These are phyloP conservation scores for Exobasidium cylindrosporum DNA, from an alignment of 1,284 basidiomycete species.

Conservation along the genomic window DNA sequence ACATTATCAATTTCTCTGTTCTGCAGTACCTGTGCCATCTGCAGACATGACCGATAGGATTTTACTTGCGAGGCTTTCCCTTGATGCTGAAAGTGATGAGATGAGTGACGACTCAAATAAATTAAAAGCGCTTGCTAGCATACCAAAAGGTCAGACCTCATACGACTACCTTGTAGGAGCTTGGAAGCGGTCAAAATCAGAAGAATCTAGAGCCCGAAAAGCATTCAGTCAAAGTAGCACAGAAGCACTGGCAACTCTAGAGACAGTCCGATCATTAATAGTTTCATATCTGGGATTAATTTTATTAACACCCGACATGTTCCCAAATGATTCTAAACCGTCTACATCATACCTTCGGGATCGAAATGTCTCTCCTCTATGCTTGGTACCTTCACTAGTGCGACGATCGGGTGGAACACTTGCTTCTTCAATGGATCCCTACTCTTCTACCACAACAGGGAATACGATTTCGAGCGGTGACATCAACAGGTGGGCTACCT, in stretches of 20 bases:
- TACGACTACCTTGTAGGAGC: slow-evolving; percentile 88
- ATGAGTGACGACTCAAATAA: slow-evolving; percentile 82
- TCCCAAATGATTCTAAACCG: slow-evolving; percentile 61
- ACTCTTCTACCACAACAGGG: slow-evolving; percentile 55
- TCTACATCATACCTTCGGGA: slow-evolving; percentile 17
- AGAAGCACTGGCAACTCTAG: slow-evolving; percentile 15
- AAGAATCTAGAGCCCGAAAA: slow-evolving; percentile 27
- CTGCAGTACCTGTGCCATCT: slow-evolving; percentile 18
- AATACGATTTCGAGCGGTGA: slow-evolving; percentile 18
- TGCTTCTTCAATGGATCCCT: slow-evolving; percentile 23
- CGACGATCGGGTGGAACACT: slow-evolving; percentile 13
- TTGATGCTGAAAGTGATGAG: slow-evolving; percentile 69
- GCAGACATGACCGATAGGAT: slow-evolving; percentile 68
- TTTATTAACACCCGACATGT: slow-evolving; percentile 85
- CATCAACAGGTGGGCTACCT: slow-evolving; percentile 37
- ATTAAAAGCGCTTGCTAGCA: slow-evolving; percentile 71
- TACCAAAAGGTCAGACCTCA: slow-evolving; percentile 74
- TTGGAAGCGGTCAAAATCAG: slow-evolving; percentile 66
- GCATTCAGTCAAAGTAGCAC: slow-evolving; percentile 9
- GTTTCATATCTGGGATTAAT: slow-evolving; percentile 87
- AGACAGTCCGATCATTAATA: slow-evolving; percentile 60
- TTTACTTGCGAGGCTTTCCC: slow-evolving; percentile 79
- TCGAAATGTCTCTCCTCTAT: slow-evolving; percentile 59
- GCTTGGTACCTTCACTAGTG: slow-evolving; percentile 60
- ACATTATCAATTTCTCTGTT: neutral